phyloP scores from a whole-genome alignment of 169 alveolate genomes.

The Plasmodium malariae region DNA sequence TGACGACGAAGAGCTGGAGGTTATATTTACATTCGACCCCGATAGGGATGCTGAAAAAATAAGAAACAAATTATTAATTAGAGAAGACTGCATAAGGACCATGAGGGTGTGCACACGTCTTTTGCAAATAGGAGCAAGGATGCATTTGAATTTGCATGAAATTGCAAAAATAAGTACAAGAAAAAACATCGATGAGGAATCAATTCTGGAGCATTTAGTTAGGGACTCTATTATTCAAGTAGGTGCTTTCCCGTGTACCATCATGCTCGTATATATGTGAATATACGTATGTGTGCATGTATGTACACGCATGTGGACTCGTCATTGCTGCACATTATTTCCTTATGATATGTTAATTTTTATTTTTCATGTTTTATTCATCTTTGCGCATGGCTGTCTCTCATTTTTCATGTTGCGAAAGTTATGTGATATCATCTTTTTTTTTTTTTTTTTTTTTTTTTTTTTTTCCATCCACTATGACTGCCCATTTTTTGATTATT shows the following conservation, averaged over 20 bases:
- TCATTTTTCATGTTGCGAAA: no score
- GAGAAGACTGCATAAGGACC: conserved; percentile 93
- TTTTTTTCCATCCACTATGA: conserved; percentile 24
- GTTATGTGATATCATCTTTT: no score
- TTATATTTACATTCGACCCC: conserved; percentile 89
- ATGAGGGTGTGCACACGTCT: conserved; percentile 91
- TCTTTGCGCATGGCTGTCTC: no score
- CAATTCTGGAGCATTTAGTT: conserved; percentile 88
- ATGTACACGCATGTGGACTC: background rate
- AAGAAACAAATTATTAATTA: conserved; percentile 86
- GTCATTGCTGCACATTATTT: no score
- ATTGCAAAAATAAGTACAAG: conserved; percentile 90
- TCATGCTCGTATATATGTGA: background rate
- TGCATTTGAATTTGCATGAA: conserved; percentile 90
- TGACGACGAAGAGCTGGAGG: conserved; percentile 86
- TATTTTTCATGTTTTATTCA: background rate
- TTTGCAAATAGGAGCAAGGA: conserved; percentile 89
- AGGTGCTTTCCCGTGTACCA: background rate
- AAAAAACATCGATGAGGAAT: conserved; percentile 89
- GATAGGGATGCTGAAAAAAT: conserved; percentile 93
- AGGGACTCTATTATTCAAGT: conserved; percentile 82
- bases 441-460: background rate
- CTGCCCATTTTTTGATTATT: no score
- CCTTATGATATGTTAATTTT: background rate
- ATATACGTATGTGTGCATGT: background rate